Conservation (phyloP, 768 basidiomycete genomes). For the Exsudoporus frostii region DNA sequence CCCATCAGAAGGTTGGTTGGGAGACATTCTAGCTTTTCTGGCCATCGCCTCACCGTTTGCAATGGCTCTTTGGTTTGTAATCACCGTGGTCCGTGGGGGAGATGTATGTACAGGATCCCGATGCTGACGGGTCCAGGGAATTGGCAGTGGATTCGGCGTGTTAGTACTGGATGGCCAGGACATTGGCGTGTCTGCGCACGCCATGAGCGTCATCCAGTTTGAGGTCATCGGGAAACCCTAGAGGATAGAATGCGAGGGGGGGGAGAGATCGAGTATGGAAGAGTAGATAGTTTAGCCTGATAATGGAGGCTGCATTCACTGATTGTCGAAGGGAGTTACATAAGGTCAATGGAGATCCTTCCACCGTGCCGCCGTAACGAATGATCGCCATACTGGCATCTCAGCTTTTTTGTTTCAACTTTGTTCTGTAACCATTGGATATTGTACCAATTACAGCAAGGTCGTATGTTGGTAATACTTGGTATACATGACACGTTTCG, state of each 20-base stretch:
- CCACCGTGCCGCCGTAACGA: neutral
- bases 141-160: no score
- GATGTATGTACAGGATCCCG: neutral
- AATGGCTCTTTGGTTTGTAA: neutral
- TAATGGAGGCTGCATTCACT: neutral
- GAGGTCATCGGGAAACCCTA: neutral
- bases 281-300: neutral
- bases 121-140: neutral
- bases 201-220: neutral
- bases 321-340: no score
- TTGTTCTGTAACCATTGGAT: neutral
- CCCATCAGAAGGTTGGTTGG: neutral
- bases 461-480: no score
- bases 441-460: neutral
- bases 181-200: neutral
- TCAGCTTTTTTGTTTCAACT: neutral
- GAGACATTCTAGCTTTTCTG: neutral
- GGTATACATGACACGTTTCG: neutral
- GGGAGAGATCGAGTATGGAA: neutral
- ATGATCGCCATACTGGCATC: neutral
- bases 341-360: neutral
- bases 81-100: neutral
- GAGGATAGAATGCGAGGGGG: neutral
- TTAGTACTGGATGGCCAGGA: neutral
- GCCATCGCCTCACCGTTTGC: neutral